Conservation (phyloP, 1,139 yeast genomes). For the Kodamaea anthophila region DNA sequence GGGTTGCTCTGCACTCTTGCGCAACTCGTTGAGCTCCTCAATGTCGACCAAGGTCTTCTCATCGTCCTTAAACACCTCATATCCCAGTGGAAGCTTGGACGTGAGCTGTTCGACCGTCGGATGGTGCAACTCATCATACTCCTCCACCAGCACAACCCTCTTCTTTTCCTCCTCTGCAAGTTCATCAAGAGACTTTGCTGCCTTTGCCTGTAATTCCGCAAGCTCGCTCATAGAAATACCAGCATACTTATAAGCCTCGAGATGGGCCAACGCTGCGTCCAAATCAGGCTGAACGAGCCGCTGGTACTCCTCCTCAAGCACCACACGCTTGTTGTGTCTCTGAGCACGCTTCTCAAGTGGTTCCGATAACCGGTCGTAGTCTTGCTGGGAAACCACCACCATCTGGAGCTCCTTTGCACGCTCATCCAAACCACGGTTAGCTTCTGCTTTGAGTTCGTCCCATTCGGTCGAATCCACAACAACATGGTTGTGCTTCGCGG, state of each 20-base stretch:
- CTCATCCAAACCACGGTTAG: constrained; percentile 11
- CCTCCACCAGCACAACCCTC: constrained; percentile 11
- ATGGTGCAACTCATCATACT: constrained; percentile 9
- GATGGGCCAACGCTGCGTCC: constrained; percentile 10
- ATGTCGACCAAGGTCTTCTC: constrained; percentile 15
- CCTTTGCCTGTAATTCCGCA: constrained; percentile 8
- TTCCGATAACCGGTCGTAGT: constrained; percentile 12
- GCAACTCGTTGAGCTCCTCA: constrained; percentile 6
- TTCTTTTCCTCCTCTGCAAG: constrained; percentile 12
- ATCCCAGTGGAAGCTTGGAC: constrained; percentile 14
- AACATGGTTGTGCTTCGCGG: constrained; percentile 10
- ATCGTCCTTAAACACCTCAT: constrained; percentile 10
- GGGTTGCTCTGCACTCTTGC: constrained; percentile 8
- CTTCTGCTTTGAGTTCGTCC: constrained; percentile 9
- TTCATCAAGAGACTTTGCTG: constrained; percentile 11
- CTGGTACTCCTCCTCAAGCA: constrained; percentile 7
- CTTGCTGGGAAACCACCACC: constrained; percentile 13
- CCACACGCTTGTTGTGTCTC: constrained; percentile 10
- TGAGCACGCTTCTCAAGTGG: constrained; percentile 18
- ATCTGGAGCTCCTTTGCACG: constrained; percentile 11
- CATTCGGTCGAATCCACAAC: constrained; percentile 12
- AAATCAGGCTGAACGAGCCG: constrained; percentile 5
- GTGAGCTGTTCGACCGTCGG: constrained; percentile 20
- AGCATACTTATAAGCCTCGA: constrained; percentile 13
- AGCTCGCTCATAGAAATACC: constrained; percentile 14